Evolutionary conservation across 257 asterid genomes (phyloP).

Genomic region (Plantago elongata): DNA sequence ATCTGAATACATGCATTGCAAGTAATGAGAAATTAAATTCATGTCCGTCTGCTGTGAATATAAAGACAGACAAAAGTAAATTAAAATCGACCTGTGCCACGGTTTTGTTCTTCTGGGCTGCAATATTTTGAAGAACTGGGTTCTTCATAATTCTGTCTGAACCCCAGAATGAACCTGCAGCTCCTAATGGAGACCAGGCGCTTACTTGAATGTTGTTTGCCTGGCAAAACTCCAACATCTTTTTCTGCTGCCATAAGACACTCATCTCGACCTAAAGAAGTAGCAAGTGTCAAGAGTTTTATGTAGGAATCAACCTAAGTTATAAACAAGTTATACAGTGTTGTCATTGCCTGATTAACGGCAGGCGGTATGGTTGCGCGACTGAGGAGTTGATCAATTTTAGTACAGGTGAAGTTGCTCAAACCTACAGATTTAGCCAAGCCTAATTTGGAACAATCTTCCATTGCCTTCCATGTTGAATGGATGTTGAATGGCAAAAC

Average conservation of each 20-base stretch:
- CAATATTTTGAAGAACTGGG: slow-evolving; percentile 34
- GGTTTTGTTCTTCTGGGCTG: slow-evolving; percentile 30
- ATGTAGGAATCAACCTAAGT: no score
- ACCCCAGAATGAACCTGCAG: slow-evolving; percentile 45
- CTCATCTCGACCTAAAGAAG: slow-evolving; percentile 48
- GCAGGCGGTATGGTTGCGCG: slow-evolving; percentile 41
- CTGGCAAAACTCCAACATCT: slow-evolving; percentile 35
- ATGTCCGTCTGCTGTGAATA: neutral
- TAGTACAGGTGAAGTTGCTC: slow-evolving; percentile 47
- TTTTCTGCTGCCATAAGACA: slow-evolving; percentile 50
- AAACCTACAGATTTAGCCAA: slow-evolving; percentile 50
- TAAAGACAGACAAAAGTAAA: no score
- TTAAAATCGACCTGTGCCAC: slow-evolving; percentile 35
- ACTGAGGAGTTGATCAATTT: slow-evolving; percentile 29
- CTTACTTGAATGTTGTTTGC: slow-evolving; percentile 32
- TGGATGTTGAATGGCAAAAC: slow-evolving; percentile 31
- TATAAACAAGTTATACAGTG: no score
- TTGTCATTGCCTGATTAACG: slow-evolving; percentile 35
- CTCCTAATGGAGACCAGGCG: slow-evolving; percentile 58
- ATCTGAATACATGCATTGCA: slow-evolving; percentile 17
- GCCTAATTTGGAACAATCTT: slow-evolving; percentile 39
- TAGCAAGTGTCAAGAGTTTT: neutral
- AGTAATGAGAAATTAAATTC: neutral
- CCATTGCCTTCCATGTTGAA: slow-evolving; percentile 56
- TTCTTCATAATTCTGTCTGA: slow-evolving; percentile 34